These are phyloP conservation scores for Adiantum capillusveneris DNA, from an alignment of 75 land plant species.

Conservation along the genomic window DNA sequence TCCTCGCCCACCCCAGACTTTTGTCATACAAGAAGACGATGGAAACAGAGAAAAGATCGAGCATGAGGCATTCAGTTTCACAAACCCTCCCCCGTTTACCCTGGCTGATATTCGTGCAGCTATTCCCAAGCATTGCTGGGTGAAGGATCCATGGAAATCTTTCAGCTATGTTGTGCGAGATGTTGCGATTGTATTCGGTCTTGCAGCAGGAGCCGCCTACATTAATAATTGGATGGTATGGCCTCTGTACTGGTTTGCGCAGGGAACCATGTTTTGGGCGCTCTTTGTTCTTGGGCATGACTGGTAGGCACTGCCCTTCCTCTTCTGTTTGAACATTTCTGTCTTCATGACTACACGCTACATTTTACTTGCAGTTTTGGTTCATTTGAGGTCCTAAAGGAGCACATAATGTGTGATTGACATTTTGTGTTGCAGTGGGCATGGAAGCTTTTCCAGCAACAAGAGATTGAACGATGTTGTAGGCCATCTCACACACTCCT, in stretches of 20 bases:
- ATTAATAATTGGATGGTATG: constrained; percentile 69
- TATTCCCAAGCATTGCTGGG: constrained; percentile 96
- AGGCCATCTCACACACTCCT: constrained; percentile 80
- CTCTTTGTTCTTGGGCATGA: constrained; percentile 94
- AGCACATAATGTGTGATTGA: no score
- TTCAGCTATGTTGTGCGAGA: constrained; percentile 79
- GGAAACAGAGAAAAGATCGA: no score
- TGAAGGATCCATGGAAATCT: constrained; percentile 70
- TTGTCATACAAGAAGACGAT: no score
- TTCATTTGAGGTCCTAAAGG: neutral
- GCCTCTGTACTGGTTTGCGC: constrained; percentile 86
- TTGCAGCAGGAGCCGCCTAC: constrained; percentile 66
- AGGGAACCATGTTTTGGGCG: constrained; percentile 99
- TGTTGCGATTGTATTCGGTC: constrained; percentile 52
- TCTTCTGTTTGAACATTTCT: no score
- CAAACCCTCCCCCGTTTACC: constrained; percentile 59
- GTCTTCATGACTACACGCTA: no score
- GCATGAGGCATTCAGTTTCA: no score
- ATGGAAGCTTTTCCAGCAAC: constrained; percentile 86
- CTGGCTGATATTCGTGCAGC: constrained; percentile 72
- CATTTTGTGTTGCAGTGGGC: constrained; percentile 59
- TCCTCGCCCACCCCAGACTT: no score
- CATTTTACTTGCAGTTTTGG: no score
- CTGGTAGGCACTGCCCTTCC: constrained; percentile 38
- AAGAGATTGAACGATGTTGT: constrained; percentile 52